Base-by-base conservation (phyloP, 371 early-diverging fungal species). In the Coemansia linderi region DNA sequence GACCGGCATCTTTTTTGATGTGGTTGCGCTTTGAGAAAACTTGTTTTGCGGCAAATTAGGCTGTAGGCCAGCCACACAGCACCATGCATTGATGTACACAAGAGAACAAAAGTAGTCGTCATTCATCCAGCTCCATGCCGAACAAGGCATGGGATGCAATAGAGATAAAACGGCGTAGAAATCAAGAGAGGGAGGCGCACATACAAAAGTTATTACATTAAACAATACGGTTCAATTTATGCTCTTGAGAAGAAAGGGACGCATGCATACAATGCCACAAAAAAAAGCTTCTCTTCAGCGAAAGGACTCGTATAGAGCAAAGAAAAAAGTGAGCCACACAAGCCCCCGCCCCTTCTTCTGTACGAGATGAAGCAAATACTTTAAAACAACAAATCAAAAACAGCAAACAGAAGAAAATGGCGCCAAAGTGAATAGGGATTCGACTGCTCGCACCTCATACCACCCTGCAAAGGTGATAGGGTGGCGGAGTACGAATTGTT, bases 121-220 rank as follows among this genome's bases (percentile, higher is more conserved):
- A 44, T 44, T 44, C 46, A 44, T 44, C n/a, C 19, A n/a, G 46
- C 19, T 44, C n/a, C 19, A 19, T 43, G 6, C 46, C n/a, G 22
- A 19, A 19, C 19, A 33, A n/a, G 46, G 19, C 46, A 44, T 44
- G 8, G 19, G 22, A 44, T 9, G 46, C 50, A 50, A 50, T 12
- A 48, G 50, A 1, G 50, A n/a, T 6, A 19, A 9, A 8, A 44
- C n/a, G 19, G 19, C 12, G 50, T 50, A 50, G 50, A 50, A 50
- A 50, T 50, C 50, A 50, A 50, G 50, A 50, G 50, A 12, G 24
- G 15, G 46, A 44, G 46, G 46, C 46, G 46, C 46, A 44, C 19
- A 19, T 44, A 19, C 19, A 44, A 22, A 19, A 44, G 46, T 44
- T 19, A 44, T 44, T 19, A 44, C 46, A n/a, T 19, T 19, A 44